Percentiles rank a stretch among this genome's conserved stretches.
These are phyloP conservation scores for Zygoascus meyerae DNA, from an alignment of 1,139 yeast species.

Conservation along the genomic window DNA sequence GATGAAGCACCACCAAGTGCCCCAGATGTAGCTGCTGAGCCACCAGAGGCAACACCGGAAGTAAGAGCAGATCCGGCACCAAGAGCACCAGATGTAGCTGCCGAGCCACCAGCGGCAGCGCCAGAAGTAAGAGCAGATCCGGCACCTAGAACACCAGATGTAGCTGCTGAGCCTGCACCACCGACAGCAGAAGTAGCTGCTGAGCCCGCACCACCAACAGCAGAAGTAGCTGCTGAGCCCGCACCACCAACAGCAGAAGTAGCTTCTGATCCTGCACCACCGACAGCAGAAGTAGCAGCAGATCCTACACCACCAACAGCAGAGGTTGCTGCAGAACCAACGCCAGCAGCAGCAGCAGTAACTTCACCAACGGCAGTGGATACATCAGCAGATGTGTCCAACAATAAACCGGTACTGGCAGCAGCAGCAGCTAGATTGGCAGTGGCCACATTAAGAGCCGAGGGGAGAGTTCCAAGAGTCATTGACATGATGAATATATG, in stretches of 20 bases:
- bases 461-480: constrained; percentile 1
- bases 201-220: constrained; percentile 13
- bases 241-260: constrained; percentile 10
- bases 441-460: constrained; percentile 10
- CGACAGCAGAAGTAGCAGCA: constrained; percentile 13
- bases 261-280: constrained; percentile 9
- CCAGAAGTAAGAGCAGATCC: constrained; percentile 8
- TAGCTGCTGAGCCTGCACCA: constrained; percentile 8
- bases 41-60: constrained; percentile 4
- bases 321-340: constrained; percentile 12
- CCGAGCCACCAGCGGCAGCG: constrained; percentile 11
- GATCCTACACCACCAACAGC: constrained; percentile 6
- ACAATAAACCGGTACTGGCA: constrained; percentile 6
- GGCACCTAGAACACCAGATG: constrained; percentile 2
- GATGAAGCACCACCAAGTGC: constrained; percentile 11
- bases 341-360: constrained; percentile 11
- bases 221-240: constrained; percentile 13
- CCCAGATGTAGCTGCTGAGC: constrained; percentile 3
- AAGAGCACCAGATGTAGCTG: not conserved
- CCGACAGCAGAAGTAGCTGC: constrained; percentile 13
- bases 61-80: constrained; percentile 9
- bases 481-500: not conserved
- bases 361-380: constrained; percentile 12
- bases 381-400: constrained; percentile 10
- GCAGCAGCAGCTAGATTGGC: constrained; percentile 10